phyloP scores from a whole-genome alignment of 306 rosid species.

The Sophora flavescens region DNA sequence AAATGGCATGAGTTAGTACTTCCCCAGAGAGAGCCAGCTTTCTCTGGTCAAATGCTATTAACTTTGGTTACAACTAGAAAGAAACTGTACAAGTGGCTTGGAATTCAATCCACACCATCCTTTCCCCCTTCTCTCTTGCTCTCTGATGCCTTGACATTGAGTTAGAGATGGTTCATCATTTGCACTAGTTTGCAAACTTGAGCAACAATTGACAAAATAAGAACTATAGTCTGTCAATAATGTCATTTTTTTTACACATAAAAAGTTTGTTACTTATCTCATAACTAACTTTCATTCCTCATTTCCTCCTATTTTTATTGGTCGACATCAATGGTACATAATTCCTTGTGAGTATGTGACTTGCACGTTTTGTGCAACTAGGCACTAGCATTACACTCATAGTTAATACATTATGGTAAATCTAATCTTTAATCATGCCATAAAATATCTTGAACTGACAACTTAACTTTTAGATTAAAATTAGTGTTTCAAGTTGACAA shows the following conservation, averaged over 20 bases:
- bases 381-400: background rate
- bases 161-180: background rate
- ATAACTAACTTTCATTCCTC: background rate
- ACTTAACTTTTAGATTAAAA: background rate
- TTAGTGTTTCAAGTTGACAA: too few relatives aligned
- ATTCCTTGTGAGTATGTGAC: background rate
- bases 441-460: background rate
- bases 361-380: background rate
- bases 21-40: slow-evolving; percentile 45
- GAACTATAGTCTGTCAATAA: background rate
- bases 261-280: too few relatives aligned
- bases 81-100: slow-evolving; percentile 41
- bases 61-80: slow-evolving; percentile 41
- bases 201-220: background rate
- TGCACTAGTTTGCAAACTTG: background rate
- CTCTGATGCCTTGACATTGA: background rate
- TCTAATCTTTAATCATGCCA: background rate
- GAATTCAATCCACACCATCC: slow-evolving; percentile 33
- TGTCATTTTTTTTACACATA: background rate
- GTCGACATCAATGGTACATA: background rate
- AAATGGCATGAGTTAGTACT: slow-evolving; percentile 35
- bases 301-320: too few relatives aligned
- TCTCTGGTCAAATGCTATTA: slow-evolving; percentile 41
- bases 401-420: background rate
- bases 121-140: background rate